Conservation (phyloP, 148 eudicot genomes). For the Chenopodium quinoa region DNA sequence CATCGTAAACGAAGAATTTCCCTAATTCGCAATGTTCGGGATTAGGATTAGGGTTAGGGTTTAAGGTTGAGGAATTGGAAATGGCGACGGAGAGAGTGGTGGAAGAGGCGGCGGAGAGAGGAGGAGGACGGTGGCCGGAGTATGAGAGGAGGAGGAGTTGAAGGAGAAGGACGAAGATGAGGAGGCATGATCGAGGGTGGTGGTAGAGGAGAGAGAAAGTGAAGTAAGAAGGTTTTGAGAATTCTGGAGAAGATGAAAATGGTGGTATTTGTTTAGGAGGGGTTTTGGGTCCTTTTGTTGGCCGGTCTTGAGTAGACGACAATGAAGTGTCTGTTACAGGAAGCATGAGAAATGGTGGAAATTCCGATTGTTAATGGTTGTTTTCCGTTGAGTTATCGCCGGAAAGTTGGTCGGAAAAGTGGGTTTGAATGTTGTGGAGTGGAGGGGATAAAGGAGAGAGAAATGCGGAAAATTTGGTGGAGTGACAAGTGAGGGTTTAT, state of each 20-base stretch:
- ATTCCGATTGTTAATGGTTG: not conserved
- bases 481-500: not conserved
- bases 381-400: not conserved
- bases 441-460: too few relatives aligned
- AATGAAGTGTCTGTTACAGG: slow-evolving; percentile 21
- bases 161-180: slow-evolving; percentile 50
- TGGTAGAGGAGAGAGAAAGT: slow-evolving; percentile 5
- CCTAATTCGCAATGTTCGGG: slow-evolving; percentile 42
- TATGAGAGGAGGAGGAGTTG: slow-evolving; percentile 42
- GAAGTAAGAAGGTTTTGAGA: slow-evolving; percentile 15
- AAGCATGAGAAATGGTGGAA: slow-evolving; percentile 31
- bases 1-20: slow-evolving; percentile 56
- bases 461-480: not conserved
- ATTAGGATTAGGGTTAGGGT: not conserved
- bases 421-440: not conserved
- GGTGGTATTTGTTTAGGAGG: not conserved
- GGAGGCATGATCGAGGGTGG: slow-evolving; percentile 60
- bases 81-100: not conserved
- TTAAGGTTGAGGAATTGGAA: not conserved
- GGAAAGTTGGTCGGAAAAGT: not conserved
- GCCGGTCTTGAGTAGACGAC: slow-evolving; percentile 18
- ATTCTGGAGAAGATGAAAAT: not conserved
- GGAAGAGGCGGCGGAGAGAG: not conserved
- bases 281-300: slow-evolving; percentile 8
- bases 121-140: not conserved